These are phyloP conservation scores for Diplosphaera chodatii DNA, from an alignment of 139 green algal genomes.

Conservation along the genomic window DNA sequence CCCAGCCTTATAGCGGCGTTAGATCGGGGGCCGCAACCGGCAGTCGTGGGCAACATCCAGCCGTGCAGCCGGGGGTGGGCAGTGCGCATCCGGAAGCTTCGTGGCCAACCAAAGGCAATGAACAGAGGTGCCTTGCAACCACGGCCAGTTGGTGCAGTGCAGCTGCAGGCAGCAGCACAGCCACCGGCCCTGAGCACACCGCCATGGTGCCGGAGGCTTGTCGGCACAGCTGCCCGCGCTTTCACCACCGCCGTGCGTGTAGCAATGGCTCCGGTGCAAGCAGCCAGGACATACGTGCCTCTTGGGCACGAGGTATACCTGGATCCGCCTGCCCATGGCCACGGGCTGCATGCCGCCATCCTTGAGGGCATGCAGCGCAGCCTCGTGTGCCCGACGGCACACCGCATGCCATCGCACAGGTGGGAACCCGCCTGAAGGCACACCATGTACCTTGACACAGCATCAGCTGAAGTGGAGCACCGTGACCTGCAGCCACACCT, in stretches of 20 bases:
- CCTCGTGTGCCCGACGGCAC: neutral
- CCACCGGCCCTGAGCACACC: too few relatives aligned
- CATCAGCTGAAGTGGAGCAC: too few relatives aligned
- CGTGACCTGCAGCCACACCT: too few relatives aligned
- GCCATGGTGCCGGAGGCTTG: neutral
- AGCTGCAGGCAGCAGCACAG: too few relatives aligned
- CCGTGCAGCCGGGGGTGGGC: neutral
- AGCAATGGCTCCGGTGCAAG: neutral
- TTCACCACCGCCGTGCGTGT: neutral
- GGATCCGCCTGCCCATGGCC: neutral
- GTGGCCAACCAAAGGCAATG: too few relatives aligned
- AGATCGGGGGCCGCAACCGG: neutral
- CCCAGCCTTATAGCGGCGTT: neutral
- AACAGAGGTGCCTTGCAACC: too few relatives aligned
- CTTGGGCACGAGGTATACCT: neutral
- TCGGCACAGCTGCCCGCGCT: neutral
- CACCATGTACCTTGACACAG: too few relatives aligned
- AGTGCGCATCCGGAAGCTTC: too few relatives aligned
- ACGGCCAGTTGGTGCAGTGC: too few relatives aligned
- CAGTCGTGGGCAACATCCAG: neutral
- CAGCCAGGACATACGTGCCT: neutral
- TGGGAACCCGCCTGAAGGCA: too few relatives aligned
- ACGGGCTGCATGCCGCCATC: neutral
- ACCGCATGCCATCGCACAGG: neutral
- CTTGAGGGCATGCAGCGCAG: neutral